Evolutionary conservation across 2,329 filamentous ascomycete genomes (phyloP).

Genomic region (Teratosphaeria gauchensis): DNA sequence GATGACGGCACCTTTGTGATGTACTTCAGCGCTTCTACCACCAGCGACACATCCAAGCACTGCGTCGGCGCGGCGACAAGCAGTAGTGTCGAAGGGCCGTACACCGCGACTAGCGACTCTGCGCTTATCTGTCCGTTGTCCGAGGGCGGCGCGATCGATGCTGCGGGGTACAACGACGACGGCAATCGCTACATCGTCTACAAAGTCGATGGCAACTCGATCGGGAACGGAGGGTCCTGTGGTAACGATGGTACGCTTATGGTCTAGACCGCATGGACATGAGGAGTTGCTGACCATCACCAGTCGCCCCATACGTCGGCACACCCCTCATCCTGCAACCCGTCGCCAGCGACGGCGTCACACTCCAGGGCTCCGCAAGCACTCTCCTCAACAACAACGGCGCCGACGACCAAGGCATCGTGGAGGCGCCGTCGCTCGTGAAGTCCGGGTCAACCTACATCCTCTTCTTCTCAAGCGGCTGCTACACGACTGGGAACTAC

Average conservation of each 20-base stretch:
- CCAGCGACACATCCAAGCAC: slow-evolving; percentile 14
- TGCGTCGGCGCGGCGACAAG: slow-evolving; percentile 23
- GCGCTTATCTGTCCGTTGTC: slow-evolving; percentile 19
- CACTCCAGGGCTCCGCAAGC: slow-evolving; percentile 16
- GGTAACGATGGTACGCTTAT: slow-evolving; percentile 13
- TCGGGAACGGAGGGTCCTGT: slow-evolving; percentile 20
- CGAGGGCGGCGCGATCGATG: slow-evolving; percentile 23
- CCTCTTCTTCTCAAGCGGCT: slow-evolving; percentile 22
- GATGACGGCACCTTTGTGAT: slow-evolving; percentile 20
- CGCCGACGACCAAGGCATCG: slow-evolving; percentile 20
- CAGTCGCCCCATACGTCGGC: slow-evolving; percentile 19
- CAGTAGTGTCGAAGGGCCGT: slow-evolving; percentile 17
- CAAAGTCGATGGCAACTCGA: slow-evolving; percentile 23
- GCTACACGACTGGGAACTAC: slow-evolving; percentile 11
- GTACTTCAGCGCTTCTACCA: slow-evolving; percentile 23
- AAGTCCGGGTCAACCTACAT: slow-evolving; percentile 16
- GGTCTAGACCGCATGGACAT: background rate
- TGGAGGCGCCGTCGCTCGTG: slow-evolving; percentile 25
- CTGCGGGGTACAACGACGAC: slow-evolving; percentile 19
- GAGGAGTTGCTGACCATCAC: background rate
- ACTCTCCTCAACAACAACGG: slow-evolving; percentile 9
- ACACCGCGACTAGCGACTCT: slow-evolving; percentile 9
- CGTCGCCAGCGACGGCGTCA: slow-evolving; percentile 23
- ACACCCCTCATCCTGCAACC: slow-evolving; percentile 26
- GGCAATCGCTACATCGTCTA: slow-evolving; percentile 22